Evolutionary conservation across 225 moss, liverwort and hornwort species (phyloP).

Genomic region (Straminergon stramineum): DNA sequence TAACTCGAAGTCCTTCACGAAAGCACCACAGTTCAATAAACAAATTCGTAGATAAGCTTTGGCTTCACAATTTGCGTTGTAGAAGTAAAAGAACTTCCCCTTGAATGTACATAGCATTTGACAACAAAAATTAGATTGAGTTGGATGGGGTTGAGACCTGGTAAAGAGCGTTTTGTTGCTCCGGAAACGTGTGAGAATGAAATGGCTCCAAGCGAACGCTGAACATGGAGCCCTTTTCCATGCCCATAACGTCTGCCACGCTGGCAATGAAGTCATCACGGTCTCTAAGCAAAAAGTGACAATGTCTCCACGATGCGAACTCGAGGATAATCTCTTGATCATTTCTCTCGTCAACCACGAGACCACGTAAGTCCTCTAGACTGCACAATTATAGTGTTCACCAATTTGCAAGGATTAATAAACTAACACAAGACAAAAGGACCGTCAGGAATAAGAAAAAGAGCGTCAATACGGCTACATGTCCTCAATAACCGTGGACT

Average conservation of each 20-base stretch:
- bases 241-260: slow-evolving; percentile 71
- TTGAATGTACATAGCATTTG: not conserved
- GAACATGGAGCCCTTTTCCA: slow-evolving; percentile 66
- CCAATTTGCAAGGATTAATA: not conserved
- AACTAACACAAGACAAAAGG: not conserved
- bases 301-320: slow-evolving; percentile 80
- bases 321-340: slow-evolving; percentile 72
- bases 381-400: slow-evolving; percentile 31
- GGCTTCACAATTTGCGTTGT: not conserved
- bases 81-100: not conserved
- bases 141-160: slow-evolving; percentile 40
- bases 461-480: not conserved
- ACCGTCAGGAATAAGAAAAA: not conserved
- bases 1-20: not conserved
- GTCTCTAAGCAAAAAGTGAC: slow-evolving; percentile 58
- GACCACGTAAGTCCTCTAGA: slow-evolving; percentile 79
- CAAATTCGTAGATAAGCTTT: not conserved
- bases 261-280: slow-evolving; percentile 91
- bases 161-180: slow-evolving; percentile 54
- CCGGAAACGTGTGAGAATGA: slow-evolving; percentile 64
- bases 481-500: not conserved
- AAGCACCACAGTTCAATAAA: not conserved
- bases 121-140: not conserved
- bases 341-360: slow-evolving; percentile 70
- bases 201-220: slow-evolving; percentile 76